These are phyloP conservation scores for Tolypocladium tropicale DNA, from an alignment of 2,329 filamentous ascomycete genomes.

Conservation along the genomic window DNA sequence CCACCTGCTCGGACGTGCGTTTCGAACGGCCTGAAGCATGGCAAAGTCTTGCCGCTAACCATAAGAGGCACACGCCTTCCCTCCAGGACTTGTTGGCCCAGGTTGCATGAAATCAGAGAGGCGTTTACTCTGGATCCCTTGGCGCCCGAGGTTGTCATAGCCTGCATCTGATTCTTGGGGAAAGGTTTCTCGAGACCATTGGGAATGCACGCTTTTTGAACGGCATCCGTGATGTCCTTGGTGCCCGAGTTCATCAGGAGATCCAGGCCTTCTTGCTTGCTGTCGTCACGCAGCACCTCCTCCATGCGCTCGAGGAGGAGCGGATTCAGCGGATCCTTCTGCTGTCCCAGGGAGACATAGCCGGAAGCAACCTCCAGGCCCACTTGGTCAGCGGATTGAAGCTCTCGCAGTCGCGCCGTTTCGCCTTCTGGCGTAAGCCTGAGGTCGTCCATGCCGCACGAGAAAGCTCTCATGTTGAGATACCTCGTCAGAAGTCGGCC, in stretches of 20 bases:
- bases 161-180: constrained; percentile 96
- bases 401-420: constrained; percentile 52
- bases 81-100: constrained; percentile 94
- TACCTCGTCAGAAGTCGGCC: constrained; percentile 83
- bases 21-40: constrained; percentile 88
- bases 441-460: constrained; percentile 94
- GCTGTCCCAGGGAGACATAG: constrained; percentile 74
- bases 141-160: constrained; percentile 93
- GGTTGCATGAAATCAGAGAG: constrained; percentile 93
- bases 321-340: constrained; percentile 51
- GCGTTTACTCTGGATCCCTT: constrained; percentile 92
- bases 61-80: constrained; percentile 90
- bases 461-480: constrained; percentile 88
- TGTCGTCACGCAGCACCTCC: constrained; percentile 81
- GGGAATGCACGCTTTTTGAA: constrained; percentile 74
- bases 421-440: constrained; percentile 76
- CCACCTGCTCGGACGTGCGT: constrained; percentile 82
- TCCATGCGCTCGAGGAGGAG: constrained; percentile 73
- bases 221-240: constrained; percentile 60
- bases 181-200: constrained; percentile 80
- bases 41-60: constrained; percentile 94
- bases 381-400: constrained; percentile 56
- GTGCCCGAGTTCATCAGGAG: constrained; percentile 68
- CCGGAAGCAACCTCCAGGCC: constrained; percentile 74
- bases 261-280: constrained; percentile 86